Base-by-base conservation (phyloP, 495 filamentous ascomycete genomes). In the Sabuloglossum arenarium region DNA sequence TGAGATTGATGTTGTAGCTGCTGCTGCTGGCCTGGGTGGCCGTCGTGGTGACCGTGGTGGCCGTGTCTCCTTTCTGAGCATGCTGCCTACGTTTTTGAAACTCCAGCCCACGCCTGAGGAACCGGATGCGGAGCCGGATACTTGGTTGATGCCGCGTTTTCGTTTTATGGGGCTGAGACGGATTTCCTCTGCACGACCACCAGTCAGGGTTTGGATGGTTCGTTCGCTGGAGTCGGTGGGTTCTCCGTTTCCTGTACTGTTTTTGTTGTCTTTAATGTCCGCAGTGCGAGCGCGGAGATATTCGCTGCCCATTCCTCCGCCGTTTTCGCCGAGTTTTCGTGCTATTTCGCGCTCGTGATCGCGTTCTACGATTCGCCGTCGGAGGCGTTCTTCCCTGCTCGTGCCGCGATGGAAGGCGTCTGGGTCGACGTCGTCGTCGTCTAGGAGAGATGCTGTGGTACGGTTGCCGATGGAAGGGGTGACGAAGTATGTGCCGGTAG, bases 331-430 rank as follows among this genome's bases (percentile, higher is more conserved):
- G 8, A 98, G 74, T 58, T 76, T 80, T 61, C 78, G 77, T 25
- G 81, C 81, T 51, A 97, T 79, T 49, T 94, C 85, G 8, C 80
- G 73, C 66, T 98, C 91, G 58, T 80, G 82, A 63, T 95, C 80
- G 54, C 82, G 75, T 23, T 79, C 79, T 11, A 74, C 80, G 1
- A 90, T 73, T 5, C 80, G 77, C 45, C 81, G 77, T 46, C 82
- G 79, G 56, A 85, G 66, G 8, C 75, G 74, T 37, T 88, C 86
- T 60, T 83, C 79, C 64, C 75, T 76, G 74, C 71, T 70, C 64
- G 64, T 27, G 54, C 78, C 61, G 59, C 74, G 56, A 64, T 75
- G 64, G 68, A 75, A 71, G 60, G 79, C 60, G 66, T 74, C 73
- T 31, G 65, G 75, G 45, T 76, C 74, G 27, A 77, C 75, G 52